Base-by-base conservation (phyloP, 2,329 filamentous ascomycete species). In the Calonectria pseudoreteaudii region DNA sequence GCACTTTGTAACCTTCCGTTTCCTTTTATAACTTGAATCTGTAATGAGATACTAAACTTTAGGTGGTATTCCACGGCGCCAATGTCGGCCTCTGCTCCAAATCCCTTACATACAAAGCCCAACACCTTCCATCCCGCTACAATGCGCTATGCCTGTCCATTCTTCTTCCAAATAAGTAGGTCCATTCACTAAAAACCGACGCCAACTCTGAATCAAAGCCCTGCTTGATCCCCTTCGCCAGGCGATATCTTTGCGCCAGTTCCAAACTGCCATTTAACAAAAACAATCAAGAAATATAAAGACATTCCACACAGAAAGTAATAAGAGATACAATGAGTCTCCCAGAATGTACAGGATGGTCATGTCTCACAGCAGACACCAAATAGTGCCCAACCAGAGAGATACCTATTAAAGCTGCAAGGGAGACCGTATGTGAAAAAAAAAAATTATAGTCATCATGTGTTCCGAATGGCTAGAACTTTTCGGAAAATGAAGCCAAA, bases 161-260 rank as follows among this genome's bases (percentile, higher is more conserved):
- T 75, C 72, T 79, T 73, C 74, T 77, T 78, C 77, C 74, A 71
- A 75, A 71, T 68, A 75, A 38, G 68, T 76, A 68, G 30, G 70
- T 74, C 68, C 71, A 73, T 70, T 68, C 73, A 58, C 58, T 62
- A 34, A 66, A 72, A 70, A 67, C 76, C 71, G 68, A 76, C 77
- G 69, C 78, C 77, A 47, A 75, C 38, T 70, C 52, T 75, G 79
- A 79, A 83, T 82, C 82, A 80, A 81, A 82, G 80, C 74, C 83
- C 82, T 81, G 82, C 83, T 82, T 68, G 78, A 82, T 82, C 77
- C 75, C 71, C 66, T 76, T 72, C 76, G 72, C 75, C 75, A 60
- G 76, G 75, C 71, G 56, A 62, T 68, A 62, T 67, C 66, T 72
- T 70, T 80, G 66, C 79, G 74, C 79, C 79, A 72, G 75, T 76